Conservation (phyloP, 768 basidiomycete species). For the Serendipita sp. region DNA sequence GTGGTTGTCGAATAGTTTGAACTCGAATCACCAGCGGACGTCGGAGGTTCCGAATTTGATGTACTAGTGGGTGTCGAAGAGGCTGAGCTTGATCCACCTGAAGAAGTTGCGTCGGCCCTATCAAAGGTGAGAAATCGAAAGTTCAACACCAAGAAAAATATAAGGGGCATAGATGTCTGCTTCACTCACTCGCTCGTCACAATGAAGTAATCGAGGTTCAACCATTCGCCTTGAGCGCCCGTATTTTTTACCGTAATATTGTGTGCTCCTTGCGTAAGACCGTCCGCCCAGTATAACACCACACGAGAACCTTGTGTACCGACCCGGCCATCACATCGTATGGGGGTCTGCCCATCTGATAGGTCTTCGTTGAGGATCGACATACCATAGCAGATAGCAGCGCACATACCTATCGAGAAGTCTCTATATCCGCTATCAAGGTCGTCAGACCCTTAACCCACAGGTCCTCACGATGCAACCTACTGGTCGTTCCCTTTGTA, state of each 20-base stretch:
- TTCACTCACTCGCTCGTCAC: neutral
- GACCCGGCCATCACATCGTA: neutral
- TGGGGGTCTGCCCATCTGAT: neutral
- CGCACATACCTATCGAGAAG: neutral
- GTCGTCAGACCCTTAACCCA: neutral
- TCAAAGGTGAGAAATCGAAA: too few relatives aligned
- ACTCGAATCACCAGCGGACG: too few relatives aligned
- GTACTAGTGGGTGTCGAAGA: too few relatives aligned
- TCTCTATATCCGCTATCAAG: neutral
- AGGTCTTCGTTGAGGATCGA: neutral
- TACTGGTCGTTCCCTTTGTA: neutral
- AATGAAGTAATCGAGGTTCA: neutral
- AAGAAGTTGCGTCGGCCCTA: too few relatives aligned
- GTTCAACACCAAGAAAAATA: too few relatives aligned
- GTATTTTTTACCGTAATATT: neutral
- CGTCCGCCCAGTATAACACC: neutral
- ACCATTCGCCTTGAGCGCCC: neutral
- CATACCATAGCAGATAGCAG: neutral
- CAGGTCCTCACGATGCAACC: neutral
- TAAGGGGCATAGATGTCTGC: too few relatives aligned
- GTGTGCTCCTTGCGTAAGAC: neutral
- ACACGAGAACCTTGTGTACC: neutral
- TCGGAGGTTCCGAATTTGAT: too few relatives aligned
- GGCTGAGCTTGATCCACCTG: too few relatives aligned
- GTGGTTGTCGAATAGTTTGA: too few relatives aligned